Percentiles rank a stretch among this genome's conserved stretches.
phyloP scores from a whole-genome alignment of 202 grass and related monocot species.

The Schoenoplectus triqueter region DNA sequence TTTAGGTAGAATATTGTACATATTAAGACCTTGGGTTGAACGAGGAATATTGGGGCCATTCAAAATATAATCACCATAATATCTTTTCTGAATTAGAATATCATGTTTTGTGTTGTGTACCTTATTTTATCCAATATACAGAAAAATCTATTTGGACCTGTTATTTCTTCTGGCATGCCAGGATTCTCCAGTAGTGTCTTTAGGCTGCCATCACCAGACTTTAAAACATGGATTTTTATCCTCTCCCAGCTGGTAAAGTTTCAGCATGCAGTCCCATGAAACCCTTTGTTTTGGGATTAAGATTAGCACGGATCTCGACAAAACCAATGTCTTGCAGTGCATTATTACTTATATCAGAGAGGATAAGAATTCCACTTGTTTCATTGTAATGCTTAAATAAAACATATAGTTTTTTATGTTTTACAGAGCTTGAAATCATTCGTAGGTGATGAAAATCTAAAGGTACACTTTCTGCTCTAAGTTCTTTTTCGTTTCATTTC shows the following conservation, averaged over 20 bases:
- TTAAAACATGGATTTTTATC: not conserved
- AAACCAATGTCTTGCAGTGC: not conserved
- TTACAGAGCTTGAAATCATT: constrained; percentile 85
- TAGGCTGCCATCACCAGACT: not conserved
- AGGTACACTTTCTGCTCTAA: constrained; percentile 48
- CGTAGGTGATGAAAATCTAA: constrained; percentile 78
- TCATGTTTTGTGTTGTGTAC: not conserved
- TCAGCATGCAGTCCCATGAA: too few species aligned
- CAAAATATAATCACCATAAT: constrained; percentile 7
- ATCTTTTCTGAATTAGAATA: not conserved
- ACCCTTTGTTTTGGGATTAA: not conserved
- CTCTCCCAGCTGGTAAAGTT: not conserved
- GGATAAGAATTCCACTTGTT: constrained; percentile 12
- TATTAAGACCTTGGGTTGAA: not conserved
- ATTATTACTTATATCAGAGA: not conserved
- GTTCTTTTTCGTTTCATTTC: constrained; percentile 3
- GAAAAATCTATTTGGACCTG: not conserved
- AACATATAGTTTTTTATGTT: not conserved
- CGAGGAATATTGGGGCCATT: not conserved
- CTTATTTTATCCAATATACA: not conserved
- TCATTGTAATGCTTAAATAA: constrained; percentile 9
- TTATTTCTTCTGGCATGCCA: constrained; percentile 7
- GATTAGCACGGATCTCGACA: not conserved
- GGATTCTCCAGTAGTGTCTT: not conserved
- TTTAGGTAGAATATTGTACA: not conserved